phyloP scores from a whole-genome alignment of 345 rosid genomes.

The Toxicodendron radicans region DNA sequence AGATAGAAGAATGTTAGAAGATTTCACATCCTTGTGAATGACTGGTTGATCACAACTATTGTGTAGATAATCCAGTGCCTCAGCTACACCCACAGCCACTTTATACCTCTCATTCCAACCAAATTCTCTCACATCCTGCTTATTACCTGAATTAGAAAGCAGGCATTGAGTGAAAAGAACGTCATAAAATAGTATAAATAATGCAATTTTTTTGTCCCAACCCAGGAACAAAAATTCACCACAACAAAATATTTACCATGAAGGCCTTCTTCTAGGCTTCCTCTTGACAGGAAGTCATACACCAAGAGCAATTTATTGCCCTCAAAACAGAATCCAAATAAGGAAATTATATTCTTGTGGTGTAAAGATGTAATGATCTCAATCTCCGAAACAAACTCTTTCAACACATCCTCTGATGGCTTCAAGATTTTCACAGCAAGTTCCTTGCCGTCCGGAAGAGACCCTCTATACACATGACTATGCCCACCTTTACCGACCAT shows the following conservation, averaged over 20 bases:
- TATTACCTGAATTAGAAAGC: slow-evolving; percentile 47
- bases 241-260: slow-evolving; percentile 49
- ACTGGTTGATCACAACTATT: slow-evolving; percentile 62
- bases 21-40: slow-evolving; percentile 92
- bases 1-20: slow-evolving; percentile 87
- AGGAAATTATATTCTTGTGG: slow-evolving; percentile 82
- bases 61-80: slow-evolving; percentile 88
- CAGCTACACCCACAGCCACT: slow-evolving; percentile 87
- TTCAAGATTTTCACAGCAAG: slow-evolving; percentile 84
- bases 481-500: slow-evolving; percentile 94
- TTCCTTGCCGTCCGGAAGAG: slow-evolving; percentile 83
- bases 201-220: slow-evolving; percentile 1
- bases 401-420: slow-evolving; percentile 62
- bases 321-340: slow-evolving; percentile 83
- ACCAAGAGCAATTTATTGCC: slow-evolving; percentile 64
- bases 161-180: slow-evolving; percentile 13
- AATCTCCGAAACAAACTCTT: slow-evolving; percentile 78
- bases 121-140: slow-evolving; percentile 51
- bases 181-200: slow-evolving; percentile 13
- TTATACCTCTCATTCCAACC: slow-evolving; percentile 86
- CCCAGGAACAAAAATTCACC: slow-evolving; percentile 22
- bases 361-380: slow-evolving; percentile 70
- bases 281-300: slow-evolving; percentile 82
- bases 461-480: slow-evolving; percentile 84
- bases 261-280: slow-evolving; percentile 94